Percentiles rank a stretch among this genome's conserved stretches.
Evolutionary conservation across 2,329 filamentous ascomycete genomes (phyloP).

Genomic region (Cordyceps militaris): DNA sequence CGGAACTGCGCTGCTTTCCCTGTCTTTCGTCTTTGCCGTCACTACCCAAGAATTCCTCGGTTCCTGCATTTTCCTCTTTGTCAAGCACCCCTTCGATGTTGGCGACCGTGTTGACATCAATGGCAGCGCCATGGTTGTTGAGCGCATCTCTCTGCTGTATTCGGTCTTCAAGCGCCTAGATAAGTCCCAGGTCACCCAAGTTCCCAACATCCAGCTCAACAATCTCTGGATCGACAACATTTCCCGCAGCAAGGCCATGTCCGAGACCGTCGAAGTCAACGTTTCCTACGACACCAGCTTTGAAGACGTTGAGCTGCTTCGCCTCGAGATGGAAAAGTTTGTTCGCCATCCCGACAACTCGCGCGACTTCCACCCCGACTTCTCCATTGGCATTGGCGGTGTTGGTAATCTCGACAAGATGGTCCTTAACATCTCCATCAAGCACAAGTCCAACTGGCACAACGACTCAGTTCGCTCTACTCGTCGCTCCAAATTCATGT

Average conservation of each 20-base stretch:
- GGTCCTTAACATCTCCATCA: slow-evolving; percentile 72
- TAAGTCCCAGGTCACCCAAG: slow-evolving; percentile 67
- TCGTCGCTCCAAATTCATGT: slow-evolving; percentile 93
- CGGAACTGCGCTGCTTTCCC: slow-evolving; percentile 82
- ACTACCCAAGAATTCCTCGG: slow-evolving; percentile 94
- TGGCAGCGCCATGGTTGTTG: slow-evolving; percentile 67
- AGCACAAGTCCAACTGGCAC: slow-evolving; percentile 89
- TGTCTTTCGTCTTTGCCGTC: slow-evolving; percentile 94
- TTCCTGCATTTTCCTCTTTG: slow-evolving; percentile 96
- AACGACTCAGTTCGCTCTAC: slow-evolving; percentile 76
- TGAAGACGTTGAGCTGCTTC: slow-evolving; percentile 80
- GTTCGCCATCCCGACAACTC: slow-evolving; percentile 77
- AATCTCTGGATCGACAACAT: slow-evolving; percentile 94
- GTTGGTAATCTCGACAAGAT: slow-evolving; percentile 86
- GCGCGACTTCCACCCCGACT: slow-evolving; percentile 83
- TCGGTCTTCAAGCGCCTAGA: slow-evolving; percentile 82
- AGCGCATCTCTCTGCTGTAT: slow-evolving; percentile 90
- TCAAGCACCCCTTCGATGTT: slow-evolving; percentile 97
- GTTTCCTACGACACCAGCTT: slow-evolving; percentile 83
- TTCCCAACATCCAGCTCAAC: slow-evolving; percentile 90
- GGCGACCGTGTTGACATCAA: slow-evolving; percentile 85
- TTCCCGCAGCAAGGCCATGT: slow-evolving; percentile 85
- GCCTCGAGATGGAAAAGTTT: slow-evolving; percentile 77
- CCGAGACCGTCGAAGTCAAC: slow-evolving; percentile 71
- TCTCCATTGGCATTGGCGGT: slow-evolving; percentile 69